Evolutionary conservation across 164 flowering plant species (phyloP).

Genomic region (Stephania cephalantha): DNA sequence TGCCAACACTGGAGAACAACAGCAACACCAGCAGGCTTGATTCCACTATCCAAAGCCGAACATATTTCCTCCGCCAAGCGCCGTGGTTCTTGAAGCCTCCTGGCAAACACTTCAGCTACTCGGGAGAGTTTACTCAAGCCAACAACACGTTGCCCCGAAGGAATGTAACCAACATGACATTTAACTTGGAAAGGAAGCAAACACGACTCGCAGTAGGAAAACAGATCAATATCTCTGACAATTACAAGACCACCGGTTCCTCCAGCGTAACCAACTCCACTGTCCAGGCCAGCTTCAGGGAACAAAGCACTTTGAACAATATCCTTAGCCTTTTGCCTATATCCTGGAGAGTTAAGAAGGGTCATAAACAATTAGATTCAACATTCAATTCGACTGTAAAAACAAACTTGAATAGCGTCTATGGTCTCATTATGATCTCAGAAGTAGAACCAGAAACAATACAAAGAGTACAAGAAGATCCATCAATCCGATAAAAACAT

Average conservation of each 20-base stretch:
- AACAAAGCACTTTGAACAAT: slow-evolving; percentile 82
- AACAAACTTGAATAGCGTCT: neutral
- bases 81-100: slow-evolving; percentile 84
- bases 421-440: neutral
- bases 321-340: slow-evolving; percentile 62
- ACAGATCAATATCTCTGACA: slow-evolving; percentile 83
- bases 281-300: slow-evolving; percentile 82
- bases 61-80: slow-evolving; percentile 80
- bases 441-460: neutral
- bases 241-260: slow-evolving; percentile 89
- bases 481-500: neutral
- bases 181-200: slow-evolving; percentile 88
- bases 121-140: slow-evolving; percentile 93
- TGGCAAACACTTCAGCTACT: slow-evolving; percentile 82
- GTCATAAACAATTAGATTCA: neutral
- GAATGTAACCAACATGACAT: slow-evolving; percentile 93
- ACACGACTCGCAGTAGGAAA: slow-evolving; percentile 90
- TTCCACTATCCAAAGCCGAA: slow-evolving; percentile 56
- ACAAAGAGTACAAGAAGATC: neutral
- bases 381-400: neutral
- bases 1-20: slow-evolving; percentile 78
- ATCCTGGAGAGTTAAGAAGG: slow-evolving; percentile 40
- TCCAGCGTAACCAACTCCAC: slow-evolving; percentile 68
- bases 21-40: slow-evolving; percentile 83
- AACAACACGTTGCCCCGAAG: slow-evolving; percentile 72